A percentile compares a stretch with the other conserved stretches of the same genome.
These are phyloP conservation scores for Phyllostachys edulis DNA, from an alignment of 176 grass and related monocot species.

Conservation along the genomic window DNA sequence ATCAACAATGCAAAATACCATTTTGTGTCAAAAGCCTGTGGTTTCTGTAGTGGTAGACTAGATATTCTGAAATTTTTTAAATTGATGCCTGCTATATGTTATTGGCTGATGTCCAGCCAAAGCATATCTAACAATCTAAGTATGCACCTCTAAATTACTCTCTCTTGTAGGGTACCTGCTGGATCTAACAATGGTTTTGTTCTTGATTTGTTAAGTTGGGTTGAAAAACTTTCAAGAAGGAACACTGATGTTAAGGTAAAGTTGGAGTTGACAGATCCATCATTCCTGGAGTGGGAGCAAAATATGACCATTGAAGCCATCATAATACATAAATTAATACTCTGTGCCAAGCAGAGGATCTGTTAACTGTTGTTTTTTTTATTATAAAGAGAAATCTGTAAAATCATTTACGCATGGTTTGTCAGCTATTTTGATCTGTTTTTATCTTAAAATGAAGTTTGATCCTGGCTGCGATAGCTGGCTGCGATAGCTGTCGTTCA, in stretches of 20 bases:
- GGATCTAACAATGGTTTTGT: background rate
- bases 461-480: background rate
- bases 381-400: background rate
- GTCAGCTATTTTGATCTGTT: background rate
- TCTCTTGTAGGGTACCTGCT: background rate
- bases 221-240: constrained; percentile 3
- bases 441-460: background rate
- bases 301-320: background rate
- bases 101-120: background rate
- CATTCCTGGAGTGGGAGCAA: background rate
- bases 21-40: background rate
- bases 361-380: background rate
- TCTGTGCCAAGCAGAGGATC: background rate
- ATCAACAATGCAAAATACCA: background rate
- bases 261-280: background rate
- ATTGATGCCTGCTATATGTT: background rate
- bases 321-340: background rate
- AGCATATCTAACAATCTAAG: constrained; percentile 7
- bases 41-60: background rate
- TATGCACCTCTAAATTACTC: background rate
- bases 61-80: background rate
- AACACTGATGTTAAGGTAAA: constrained; percentile 6
- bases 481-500: background rate
- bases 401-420: background rate
- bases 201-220: background rate